Base-by-base conservation (phyloP, 2,329 filamentous ascomycete species). In the Cylindrodendrum hubeiense region DNA sequence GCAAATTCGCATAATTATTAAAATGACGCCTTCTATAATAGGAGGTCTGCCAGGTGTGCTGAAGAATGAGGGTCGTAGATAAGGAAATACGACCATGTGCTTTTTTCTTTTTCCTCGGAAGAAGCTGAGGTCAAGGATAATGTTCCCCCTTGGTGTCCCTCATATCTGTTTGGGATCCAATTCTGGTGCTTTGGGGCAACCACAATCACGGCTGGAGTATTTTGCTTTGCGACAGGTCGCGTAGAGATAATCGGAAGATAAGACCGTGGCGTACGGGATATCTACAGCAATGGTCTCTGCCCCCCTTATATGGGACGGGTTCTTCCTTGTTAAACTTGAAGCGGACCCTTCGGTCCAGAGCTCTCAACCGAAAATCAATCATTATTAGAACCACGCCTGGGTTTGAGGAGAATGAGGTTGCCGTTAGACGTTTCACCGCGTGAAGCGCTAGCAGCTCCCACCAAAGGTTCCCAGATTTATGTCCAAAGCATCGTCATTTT, bases 391-490 rank as follows among this genome's bases (percentile, higher is more conserved):
- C 15, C 10, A 17, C 15, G 37, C 8, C 15, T 33, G 21, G 24
- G 7, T 30, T 19, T 22, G n/a, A 37, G 13, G n/a, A 37, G 13
- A 52, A 52, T 52, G 49, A 34, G 19, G 28, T 37, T 34, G n/a
- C 49, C 26, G 22, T 22, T 37, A 9, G n/a, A 34, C 10, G 26
- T 53, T 8, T 46, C 19, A 17, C 39, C 5, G 5, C 53, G 53
- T 12, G 26, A 46, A 39, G 53, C 53, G 17, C 53, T 56, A n/a
- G 53, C 53, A 33, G 53, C 53, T 13, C 53, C 53, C 13, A 56
- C 53, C 17, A 10, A 37, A 10, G 13, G 15, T n/a, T n/a, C 53
- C 15, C 24, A 56, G 41, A 56, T 47, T 15, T 19, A 17, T n/a
- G 10, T 46, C 2, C 53, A 56, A 46, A 56, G 53, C 41, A n/a